Conservation (phyloP, 176 grass and related monocot genomes). For the Rhynchospora pubera region DNA sequence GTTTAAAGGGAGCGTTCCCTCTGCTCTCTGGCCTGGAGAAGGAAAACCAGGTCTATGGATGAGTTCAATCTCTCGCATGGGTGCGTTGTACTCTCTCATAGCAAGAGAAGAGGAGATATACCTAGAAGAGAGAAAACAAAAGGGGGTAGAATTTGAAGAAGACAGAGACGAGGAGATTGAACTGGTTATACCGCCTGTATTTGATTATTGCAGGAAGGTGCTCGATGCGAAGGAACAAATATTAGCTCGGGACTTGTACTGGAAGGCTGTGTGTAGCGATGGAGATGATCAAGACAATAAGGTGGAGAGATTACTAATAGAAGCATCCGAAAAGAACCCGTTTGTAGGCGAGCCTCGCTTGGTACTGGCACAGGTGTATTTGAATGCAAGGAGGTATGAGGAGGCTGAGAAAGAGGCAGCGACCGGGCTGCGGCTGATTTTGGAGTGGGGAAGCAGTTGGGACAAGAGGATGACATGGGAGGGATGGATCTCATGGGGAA, state of each 20-base stretch:
- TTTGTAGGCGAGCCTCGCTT: slow-evolving; percentile 54
- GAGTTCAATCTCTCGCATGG: slow-evolving; percentile 53
- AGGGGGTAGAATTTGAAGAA: not conserved
- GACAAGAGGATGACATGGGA: slow-evolving; percentile 87
- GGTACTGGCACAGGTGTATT: slow-evolving; percentile 35
- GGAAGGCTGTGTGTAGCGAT: slow-evolving; percentile 39
- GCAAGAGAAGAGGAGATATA: slow-evolving; percentile 56
- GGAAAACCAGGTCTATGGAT: slow-evolving; percentile 75
- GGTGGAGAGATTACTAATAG: slow-evolving; percentile 29
- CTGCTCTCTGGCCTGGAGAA: slow-evolving; percentile 53
- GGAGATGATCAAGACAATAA: slow-evolving; percentile 10
- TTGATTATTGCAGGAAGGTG: slow-evolving; percentile 46
- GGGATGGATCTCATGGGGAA: slow-evolving; percentile 68
- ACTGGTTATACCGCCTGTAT: slow-evolving; percentile 53
- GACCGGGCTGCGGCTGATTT: slow-evolving; percentile 42
- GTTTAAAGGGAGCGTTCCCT: slow-evolving; percentile 33
- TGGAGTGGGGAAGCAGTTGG: slow-evolving; percentile 82
- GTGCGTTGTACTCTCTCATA: slow-evolving; percentile 47
- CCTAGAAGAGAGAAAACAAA: slow-evolving; percentile 4
- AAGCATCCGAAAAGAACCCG: slow-evolving; percentile 42
- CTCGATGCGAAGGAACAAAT: slow-evolving; percentile 38
- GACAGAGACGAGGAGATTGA: slow-evolving; percentile 50
- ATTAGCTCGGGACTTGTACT: slow-evolving; percentile 50
- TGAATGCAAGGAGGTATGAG: slow-evolving; percentile 51
- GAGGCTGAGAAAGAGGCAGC: slow-evolving; percentile 46